A percentile compares a stretch with the other conserved stretches of the same genome.
These are phyloP conservation scores for Syzygium malaccense DNA, from an alignment of 441 rosid genomes.

Conservation along the genomic window DNA sequence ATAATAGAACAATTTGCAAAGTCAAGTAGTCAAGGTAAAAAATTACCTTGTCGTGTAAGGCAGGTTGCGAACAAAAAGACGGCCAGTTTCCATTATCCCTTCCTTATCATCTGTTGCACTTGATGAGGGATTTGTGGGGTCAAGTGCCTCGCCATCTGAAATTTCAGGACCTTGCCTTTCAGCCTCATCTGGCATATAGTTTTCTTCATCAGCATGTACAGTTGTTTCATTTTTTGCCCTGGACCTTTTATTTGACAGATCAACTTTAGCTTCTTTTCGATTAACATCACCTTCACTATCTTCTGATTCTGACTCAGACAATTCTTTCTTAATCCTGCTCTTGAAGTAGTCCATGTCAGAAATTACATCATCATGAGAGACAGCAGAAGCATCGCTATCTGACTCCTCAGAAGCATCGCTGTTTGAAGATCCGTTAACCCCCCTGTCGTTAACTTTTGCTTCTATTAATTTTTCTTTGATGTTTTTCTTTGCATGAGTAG, in stretches of 20 bases:
- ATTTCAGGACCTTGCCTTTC: slow-evolving; percentile 19
- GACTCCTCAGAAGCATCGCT: slow-evolving; percentile 11
- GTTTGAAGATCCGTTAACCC: background rate
- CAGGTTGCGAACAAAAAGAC: slow-evolving; percentile 83
- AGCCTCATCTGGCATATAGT: slow-evolving; percentile 15
- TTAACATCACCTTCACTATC: slow-evolving; percentile 23
- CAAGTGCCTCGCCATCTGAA: too few species aligned
- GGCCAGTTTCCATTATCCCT: slow-evolving; percentile 40
- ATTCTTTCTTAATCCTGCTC: slow-evolving; percentile 72
- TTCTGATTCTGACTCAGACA: slow-evolving; percentile 84
- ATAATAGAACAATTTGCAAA: background rate
- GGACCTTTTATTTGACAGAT: background rate
- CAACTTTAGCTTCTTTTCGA: background rate
- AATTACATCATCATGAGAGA: slow-evolving; percentile 34
- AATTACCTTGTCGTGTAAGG: slow-evolving; percentile 67
- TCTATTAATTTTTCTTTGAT: slow-evolving; percentile 10
- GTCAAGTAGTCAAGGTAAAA: background rate
- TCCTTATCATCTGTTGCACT: slow-evolving; percentile 25
- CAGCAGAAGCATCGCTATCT: slow-evolving; percentile 16
- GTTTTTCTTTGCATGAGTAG: slow-evolving; percentile 22
- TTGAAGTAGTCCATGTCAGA: slow-evolving; percentile 88
- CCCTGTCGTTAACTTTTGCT: background rate
- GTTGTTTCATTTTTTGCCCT: background rate
- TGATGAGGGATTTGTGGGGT: slow-evolving; percentile 15
- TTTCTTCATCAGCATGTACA: slow-evolving; percentile 6